Conservation (phyloP, 2,329 filamentous ascomycete species). For the Aspergillus arachidicola region DNA sequence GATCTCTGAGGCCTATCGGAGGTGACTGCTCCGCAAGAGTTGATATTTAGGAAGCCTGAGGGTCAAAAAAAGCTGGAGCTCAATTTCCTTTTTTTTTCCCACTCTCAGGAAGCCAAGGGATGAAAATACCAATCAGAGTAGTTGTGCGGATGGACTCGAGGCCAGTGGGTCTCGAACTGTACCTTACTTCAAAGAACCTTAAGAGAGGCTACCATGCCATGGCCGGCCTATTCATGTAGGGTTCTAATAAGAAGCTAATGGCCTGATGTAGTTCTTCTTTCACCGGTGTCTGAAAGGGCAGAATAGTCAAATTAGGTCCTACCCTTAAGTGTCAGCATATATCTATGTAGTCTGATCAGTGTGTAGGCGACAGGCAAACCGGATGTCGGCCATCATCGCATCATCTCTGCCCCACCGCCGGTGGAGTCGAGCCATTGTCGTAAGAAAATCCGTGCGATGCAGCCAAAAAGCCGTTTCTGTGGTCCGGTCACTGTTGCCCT, state of each 20-base stretch:
- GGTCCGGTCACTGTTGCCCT: not conserved
- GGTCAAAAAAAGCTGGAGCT: constrained; percentile 9
- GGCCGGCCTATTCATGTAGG: not conserved
- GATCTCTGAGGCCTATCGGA: constrained; percentile 17
- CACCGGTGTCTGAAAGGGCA: not conserved
- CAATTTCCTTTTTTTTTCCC: constrained; percentile 7
- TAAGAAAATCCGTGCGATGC: not conserved
- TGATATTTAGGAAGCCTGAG: constrained; percentile 9
- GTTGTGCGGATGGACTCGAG: constrained; percentile 12
- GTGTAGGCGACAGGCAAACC: not conserved
- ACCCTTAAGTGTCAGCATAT: not conserved
- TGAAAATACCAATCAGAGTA: constrained; percentile 16
- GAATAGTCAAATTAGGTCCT: not conserved
- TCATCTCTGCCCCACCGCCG: not conserved
- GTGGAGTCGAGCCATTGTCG: not conserved
- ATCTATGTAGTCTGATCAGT: not conserved
- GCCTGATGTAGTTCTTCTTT: not conserved
- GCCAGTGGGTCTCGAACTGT: constrained; percentile 20
- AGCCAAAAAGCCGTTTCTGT: not conserved
- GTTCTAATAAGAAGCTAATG: not conserved
- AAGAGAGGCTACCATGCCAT: constrained; percentile 9
- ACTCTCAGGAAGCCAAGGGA: constrained; percentile 11
- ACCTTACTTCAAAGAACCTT: constrained; percentile 10
- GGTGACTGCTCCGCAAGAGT: constrained; percentile 23
- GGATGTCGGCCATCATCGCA: not conserved